phyloP scores from a whole-genome alignment of 2,329 filamentous ascomycete species.

The Rutstroemia sp. region DNA sequence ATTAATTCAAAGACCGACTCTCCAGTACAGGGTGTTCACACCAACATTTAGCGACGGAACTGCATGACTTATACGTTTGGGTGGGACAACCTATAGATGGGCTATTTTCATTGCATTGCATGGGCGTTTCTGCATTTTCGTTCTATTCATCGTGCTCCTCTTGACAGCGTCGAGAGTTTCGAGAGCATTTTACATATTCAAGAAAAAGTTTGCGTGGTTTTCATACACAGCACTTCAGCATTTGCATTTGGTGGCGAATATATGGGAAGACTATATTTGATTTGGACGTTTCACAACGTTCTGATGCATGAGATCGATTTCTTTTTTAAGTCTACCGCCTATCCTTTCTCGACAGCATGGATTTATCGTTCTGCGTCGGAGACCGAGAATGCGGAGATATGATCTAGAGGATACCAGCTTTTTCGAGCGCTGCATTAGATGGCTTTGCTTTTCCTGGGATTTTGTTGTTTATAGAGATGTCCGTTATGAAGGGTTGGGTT shows the following conservation, averaged over 20 bases:
- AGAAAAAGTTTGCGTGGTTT: conserved; percentile 7
- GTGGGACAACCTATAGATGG: conserved; percentile 5
- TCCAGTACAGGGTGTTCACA: conserved; percentile 27
- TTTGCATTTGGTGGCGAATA: conserved; percentile 7
- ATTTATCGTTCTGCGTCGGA: not conserved
- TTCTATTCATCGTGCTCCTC: conserved; percentile 1
- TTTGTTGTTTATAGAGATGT: conserved; percentile 8
- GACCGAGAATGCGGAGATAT: not conserved
- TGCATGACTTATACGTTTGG: conserved; percentile 16
- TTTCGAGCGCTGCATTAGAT: conserved; percentile 5
- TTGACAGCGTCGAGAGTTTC: not conserved
- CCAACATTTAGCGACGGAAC: conserved; percentile 18
- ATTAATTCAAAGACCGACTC: conserved; percentile 38
- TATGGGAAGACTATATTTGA: not conserved
- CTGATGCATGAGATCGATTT: not conserved
- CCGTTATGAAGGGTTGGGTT: not conserved
- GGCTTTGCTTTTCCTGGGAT: conserved; percentile 1
- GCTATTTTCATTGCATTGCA: conserved; percentile 8
- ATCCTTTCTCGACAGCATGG: not conserved
- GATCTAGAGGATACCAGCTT: conserved; percentile 5
- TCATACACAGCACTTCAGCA: not conserved
- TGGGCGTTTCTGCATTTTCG: conserved; percentile 9
- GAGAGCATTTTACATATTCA: not conserved
- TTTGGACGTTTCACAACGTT: not conserved
- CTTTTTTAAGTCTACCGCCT: not conserved